Conservation (phyloP, 495 filamentous ascomycete species). For the Pyronema domesticum region DNA sequence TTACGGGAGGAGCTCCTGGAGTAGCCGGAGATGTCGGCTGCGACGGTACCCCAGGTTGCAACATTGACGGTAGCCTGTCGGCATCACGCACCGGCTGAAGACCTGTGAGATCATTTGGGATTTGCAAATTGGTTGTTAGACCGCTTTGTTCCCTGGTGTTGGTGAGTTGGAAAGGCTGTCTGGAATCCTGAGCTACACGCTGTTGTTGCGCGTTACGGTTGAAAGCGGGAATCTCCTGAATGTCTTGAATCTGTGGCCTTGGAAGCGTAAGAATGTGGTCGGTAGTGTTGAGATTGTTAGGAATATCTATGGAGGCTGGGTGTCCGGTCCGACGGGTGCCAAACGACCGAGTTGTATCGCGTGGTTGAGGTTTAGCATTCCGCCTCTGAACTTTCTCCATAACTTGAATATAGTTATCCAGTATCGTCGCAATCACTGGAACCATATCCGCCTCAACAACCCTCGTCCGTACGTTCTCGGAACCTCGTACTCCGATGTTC, state of each 20-base stretch:
- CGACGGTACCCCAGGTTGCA: slow-evolving; percentile 55
- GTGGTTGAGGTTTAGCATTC: slow-evolving; percentile 53
- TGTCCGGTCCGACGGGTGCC: slow-evolving; percentile 37
- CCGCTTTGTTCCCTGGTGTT: too few relatives aligned
- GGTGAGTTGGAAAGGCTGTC: not conserved
- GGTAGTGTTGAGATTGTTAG: slow-evolving; percentile 14
- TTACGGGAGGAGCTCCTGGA: slow-evolving; percentile 43
- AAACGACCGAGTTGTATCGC: slow-evolving; percentile 27
- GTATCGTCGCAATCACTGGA: slow-evolving; percentile 94
- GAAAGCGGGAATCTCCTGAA: slow-evolving; percentile 16
- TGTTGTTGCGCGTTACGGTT: slow-evolving; percentile 23
- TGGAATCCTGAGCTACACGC: slow-evolving; percentile 33
- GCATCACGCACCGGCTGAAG: slow-evolving; percentile 66
- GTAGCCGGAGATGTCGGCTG: slow-evolving; percentile 91
- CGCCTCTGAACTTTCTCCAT: slow-evolving; percentile 50
- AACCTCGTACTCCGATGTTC: slow-evolving; percentile 93
- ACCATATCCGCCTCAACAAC: slow-evolving; percentile 99
- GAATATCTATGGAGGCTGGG: slow-evolving; percentile 59
- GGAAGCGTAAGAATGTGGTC: too few relatives aligned
- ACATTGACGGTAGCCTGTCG: slow-evolving; percentile 73
- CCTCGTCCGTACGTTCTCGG: slow-evolving; percentile 76
- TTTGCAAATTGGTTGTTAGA: too few relatives aligned
- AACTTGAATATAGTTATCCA: slow-evolving; percentile 95
- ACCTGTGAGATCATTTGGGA: slow-evolving; percentile 35
- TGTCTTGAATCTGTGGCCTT: not conserved